Evolutionary conservation across 768 basidiomycete genomes (phyloP).

Genomic region (Pleurotus eryngii): DNA sequence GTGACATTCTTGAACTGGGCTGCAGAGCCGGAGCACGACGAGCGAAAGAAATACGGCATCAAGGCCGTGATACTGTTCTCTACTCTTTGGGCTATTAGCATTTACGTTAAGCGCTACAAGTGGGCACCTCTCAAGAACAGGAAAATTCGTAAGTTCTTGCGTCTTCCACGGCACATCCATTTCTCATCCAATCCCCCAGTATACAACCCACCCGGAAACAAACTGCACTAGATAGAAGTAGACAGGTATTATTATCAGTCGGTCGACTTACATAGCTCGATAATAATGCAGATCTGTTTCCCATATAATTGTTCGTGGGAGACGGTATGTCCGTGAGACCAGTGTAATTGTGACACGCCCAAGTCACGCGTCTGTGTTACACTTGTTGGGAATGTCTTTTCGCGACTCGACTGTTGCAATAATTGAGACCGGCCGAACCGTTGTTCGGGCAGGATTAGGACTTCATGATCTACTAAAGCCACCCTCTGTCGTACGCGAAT

Average conservation of each 20-base stretch:
- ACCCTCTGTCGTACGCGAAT: constrained; percentile 67
- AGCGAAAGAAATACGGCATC: constrained; percentile 94
- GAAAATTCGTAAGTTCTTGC: constrained; percentile 69
- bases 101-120: constrained; percentile 96
- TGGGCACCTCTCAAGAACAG: constrained; percentile 91
- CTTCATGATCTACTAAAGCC: constrained; percentile 75
- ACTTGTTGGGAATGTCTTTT: constrained; percentile 51
- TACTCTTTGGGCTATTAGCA: constrained; percentile 68
- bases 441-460: constrained; percentile 74
- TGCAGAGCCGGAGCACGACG: constrained; percentile 96
- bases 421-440: constrained; percentile 73
- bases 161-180: not conserved
- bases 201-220: constrained; percentile 59
- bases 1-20: constrained; percentile 95
- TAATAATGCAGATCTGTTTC: constrained; percentile 1
- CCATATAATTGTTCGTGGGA: not conserved
- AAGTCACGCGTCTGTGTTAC: not conserved
- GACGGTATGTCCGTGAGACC: not conserved
- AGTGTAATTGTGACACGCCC: not conserved
- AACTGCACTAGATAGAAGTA: constrained; percentile 45
- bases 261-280: constrained; percentile 8
- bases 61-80: constrained; percentile 96
- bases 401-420: constrained; percentile 80
- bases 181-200: constrained; percentile 29
- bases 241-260: constrained; percentile 11